Base-by-base conservation (phyloP, 2,329 filamentous ascomycete species). In the Aphanoascus verrucosus region DNA sequence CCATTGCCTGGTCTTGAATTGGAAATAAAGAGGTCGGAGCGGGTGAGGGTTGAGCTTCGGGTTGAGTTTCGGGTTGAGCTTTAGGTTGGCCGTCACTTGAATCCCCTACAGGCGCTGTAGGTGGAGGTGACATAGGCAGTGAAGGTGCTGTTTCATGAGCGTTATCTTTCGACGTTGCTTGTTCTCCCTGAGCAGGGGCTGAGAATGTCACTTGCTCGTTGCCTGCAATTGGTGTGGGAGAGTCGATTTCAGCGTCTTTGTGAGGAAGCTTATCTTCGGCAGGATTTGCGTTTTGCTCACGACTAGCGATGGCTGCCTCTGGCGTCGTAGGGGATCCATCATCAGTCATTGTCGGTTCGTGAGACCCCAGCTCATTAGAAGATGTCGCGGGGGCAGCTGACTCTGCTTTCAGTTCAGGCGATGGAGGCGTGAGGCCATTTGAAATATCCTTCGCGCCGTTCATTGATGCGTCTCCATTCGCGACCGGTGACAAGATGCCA, bases 1-100 rank as follows among this genome's bases (percentile, higher is more conserved):
- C 64, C 78, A 81, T 81, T 40, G 72, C 67, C 9, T 77, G 68
- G 54, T 81, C 78, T 38, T 57, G 56, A 12, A 38, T 34, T 5
- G 31, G 45, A 15, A 38, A 40, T 23, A 50, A 41, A 2, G 48
- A 28, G 4, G 49, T 35, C 4, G 44, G 31, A 32, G 15, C 52
- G 5, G 44, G 11, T 14, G 42, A 17, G 15, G 50, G 40, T 28
- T 28, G 23, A 7, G 7, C 3, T 28, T 28, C 3, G 14, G 47
- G 17, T 6, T 46, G 32, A n/a, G n/a, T n/a, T n/a, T n/a, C 32
- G 15, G 50, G 40, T 28, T 28, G 23, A 7, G 7, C 3, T 28
- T 28, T 3, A 20, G 47, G 17, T 6, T 46, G 32, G 12, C 34
- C 19, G 15, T 52, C 50, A 19, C 5, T 46, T 28, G 50, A 40